These are phyloP conservation scores for Holtermanniella nyarrowii DNA, from an alignment of 768 basidiomycete species.

Conservation along the genomic window DNA sequence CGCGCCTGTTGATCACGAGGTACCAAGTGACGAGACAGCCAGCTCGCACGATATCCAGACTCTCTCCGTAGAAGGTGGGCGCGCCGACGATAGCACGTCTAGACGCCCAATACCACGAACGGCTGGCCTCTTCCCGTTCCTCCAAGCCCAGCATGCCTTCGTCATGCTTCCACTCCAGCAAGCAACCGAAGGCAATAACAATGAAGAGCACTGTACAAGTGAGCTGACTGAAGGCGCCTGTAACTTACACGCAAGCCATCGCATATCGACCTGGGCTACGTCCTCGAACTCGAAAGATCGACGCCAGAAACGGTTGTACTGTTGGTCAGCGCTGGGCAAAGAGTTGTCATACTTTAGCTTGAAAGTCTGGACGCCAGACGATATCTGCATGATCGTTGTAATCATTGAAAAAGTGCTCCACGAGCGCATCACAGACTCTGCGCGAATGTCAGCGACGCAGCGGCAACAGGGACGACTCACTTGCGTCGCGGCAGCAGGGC, in stretches of 20 bases:
- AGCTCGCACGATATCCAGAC: neutral
- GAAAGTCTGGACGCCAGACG: neutral
- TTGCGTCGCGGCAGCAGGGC: slow-evolving; percentile 5
- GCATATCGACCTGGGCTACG: slow-evolving; percentile 12
- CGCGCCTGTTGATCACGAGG: neutral
- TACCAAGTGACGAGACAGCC: neutral
- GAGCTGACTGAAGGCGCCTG: neutral
- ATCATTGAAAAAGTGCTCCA: slow-evolving; percentile 1
- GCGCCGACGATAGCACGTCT: slow-evolving; percentile 15
- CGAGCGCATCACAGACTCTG: slow-evolving; percentile 7
- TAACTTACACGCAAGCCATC: slow-evolving; percentile 6
- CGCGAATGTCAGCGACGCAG: slow-evolving; percentile 6
- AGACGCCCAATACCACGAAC: slow-evolving; percentile 19
- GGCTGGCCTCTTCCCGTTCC: slow-evolving; percentile 11
- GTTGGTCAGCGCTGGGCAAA: slow-evolving; percentile 12
- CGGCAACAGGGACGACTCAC: slow-evolving; percentile 4
- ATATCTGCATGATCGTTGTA: neutral
- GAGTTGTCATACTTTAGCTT: slow-evolving; percentile 8
- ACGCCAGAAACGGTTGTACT: slow-evolving; percentile 20
- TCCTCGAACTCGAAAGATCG: slow-evolving; percentile 6
- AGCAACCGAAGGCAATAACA: slow-evolving; percentile 16
- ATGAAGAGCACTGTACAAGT: slow-evolving; percentile 10
- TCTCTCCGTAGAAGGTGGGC: slow-evolving; percentile 17
- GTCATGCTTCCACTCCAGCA: slow-evolving; percentile 9
- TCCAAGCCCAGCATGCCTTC: slow-evolving; percentile 2